Conservation (phyloP, 2,329 filamentous ascomycete species). For the Clonostachys sp. region DNA sequence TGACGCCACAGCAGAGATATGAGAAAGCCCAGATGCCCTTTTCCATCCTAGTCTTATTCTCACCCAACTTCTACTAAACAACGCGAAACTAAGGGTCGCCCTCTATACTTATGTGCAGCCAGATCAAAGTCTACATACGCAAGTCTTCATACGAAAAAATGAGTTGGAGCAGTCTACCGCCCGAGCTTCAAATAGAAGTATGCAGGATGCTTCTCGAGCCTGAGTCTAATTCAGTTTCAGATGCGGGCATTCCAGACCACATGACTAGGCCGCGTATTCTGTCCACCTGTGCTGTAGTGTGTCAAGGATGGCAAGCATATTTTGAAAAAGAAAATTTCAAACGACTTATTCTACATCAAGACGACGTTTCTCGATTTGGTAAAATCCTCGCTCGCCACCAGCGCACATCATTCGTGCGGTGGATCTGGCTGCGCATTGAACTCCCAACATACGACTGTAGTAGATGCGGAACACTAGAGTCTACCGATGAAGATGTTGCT, state of each 20-base stretch:
- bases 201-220: neutral
- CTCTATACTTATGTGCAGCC: no score
- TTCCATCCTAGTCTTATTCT: no score
- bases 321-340: conserved; percentile 1
- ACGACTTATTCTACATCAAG: neutral
- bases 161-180: neutral
- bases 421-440: conserved; percentile 1
- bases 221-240: neutral
- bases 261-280: neutral
- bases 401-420: neutral
- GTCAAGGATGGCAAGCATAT: conserved; percentile 1
- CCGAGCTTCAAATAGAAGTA: neutral
- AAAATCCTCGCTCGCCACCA: neutral
- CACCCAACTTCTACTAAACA: no score
- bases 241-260: neutral
- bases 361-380: neutral
- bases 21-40: no score
- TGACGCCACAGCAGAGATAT: no score
- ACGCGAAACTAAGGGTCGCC: no score
- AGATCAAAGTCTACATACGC: no score
- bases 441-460: neutral
- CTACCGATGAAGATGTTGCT: neutral
- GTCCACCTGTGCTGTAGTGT: neutral
- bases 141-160: neutral
- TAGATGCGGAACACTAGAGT: neutral